These are phyloP conservation scores for Claviceps digitariae DNA, from an alignment of 2,329 filamentous ascomycete species.

Conservation along the genomic window DNA sequence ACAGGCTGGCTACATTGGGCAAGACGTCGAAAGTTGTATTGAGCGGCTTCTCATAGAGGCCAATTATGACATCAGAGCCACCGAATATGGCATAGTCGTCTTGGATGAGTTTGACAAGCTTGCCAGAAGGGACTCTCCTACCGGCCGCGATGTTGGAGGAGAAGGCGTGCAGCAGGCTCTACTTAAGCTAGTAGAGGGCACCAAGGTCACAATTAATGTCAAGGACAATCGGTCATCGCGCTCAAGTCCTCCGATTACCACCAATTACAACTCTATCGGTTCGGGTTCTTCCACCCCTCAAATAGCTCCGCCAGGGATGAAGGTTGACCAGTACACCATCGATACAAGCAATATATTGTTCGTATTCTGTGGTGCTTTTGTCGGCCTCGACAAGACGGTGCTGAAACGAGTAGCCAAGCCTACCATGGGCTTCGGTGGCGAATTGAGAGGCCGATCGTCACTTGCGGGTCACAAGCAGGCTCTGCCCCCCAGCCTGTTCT, in stretches of 20 bases:
- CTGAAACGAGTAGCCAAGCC: constrained; percentile 74
- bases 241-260: constrained; percentile 36
- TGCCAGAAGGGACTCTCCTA: constrained; percentile 71
- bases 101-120: constrained; percentile 98
- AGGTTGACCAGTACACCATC: constrained; percentile 55
- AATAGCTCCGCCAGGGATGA: constrained; percentile 31
- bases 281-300: constrained; percentile 32
- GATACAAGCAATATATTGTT: constrained; percentile 96
- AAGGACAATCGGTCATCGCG: constrained; percentile 58
- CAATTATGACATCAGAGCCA: constrained; percentile 72
- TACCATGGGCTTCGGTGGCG: constrained; percentile 83
- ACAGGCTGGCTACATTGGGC: constrained; percentile 92
- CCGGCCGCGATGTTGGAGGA: constrained; percentile 87
- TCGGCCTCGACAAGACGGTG: constrained; percentile 78
- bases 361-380: constrained; percentile 91
- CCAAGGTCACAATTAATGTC: constrained; percentile 80
- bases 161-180: constrained; percentile 95
- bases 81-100: constrained; percentile 87
- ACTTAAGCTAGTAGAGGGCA: constrained; percentile 91
- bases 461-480: constrained; percentile 38
- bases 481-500: constrained; percentile 49
- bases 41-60: constrained; percentile 80
- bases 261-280: constrained; percentile 34
- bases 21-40: constrained; percentile 93
- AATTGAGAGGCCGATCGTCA: constrained; percentile 47